Evolutionary conservation across 2,329 filamentous ascomycete species (phyloP).

Genomic region (Torrubiellomyces zombiae): DNA sequence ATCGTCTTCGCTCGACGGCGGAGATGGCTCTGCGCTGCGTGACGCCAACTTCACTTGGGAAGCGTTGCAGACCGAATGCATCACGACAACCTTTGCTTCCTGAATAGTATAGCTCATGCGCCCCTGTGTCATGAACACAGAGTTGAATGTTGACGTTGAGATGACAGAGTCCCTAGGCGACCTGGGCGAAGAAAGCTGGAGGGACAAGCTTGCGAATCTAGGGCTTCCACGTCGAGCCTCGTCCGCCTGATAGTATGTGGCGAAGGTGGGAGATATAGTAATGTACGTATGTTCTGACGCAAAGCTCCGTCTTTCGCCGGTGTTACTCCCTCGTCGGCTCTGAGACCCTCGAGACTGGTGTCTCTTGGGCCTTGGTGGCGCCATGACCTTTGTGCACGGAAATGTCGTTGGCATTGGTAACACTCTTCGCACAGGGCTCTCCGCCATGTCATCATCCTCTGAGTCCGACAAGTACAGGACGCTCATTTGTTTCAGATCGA

Average conservation of each 20-base stretch:
- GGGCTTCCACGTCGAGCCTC: constrained; percentile 4
- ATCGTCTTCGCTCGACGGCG: background rate
- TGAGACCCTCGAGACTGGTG: constrained; percentile 2
- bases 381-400: constrained; percentile 1
- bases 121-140: constrained; percentile 15
- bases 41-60: constrained; percentile 9
- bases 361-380: constrained; percentile 4
- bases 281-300: constrained; percentile 24
- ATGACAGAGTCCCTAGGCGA: constrained; percentile 15
- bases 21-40: constrained; percentile 2
- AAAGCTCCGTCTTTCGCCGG: constrained; percentile 23
- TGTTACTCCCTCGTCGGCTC: constrained; percentile 12
- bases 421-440: constrained; percentile 4
- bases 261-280: constrained; percentile 16
- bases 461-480: constrained; percentile 41
- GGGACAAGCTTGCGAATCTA: constrained; percentile 10
- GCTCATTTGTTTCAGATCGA: constrained; percentile 38
- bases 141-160: constrained; percentile 22
- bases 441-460: constrained; percentile 24
- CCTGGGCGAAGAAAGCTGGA: constrained; percentile 8
- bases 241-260: too few relatives aligned
- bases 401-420: background rate
- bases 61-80: constrained; percentile 15
- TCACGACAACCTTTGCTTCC: constrained; percentile 22
- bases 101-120: constrained; percentile 16